A percentile compares a stretch with the other conserved stretches of the same genome.
Conservation (phyloP, 2,329 filamentous ascomycete genomes). For the Aspergillus ruber region DNA sequence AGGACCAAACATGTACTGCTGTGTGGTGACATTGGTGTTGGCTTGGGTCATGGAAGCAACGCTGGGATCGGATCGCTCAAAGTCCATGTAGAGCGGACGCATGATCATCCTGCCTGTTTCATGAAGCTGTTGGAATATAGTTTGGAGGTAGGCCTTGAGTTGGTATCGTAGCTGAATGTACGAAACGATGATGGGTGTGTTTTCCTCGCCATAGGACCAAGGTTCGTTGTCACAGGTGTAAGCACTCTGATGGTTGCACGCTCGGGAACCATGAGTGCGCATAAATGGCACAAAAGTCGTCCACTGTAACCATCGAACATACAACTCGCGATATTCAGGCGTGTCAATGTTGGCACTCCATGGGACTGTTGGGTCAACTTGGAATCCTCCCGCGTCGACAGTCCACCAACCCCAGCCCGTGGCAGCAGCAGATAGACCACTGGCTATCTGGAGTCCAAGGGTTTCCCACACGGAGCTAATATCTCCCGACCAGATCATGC, state of each 20-base stretch:
- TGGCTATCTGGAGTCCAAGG: conserved; percentile 52
- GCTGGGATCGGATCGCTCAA: conserved; percentile 21
- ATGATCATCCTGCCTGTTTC: conserved; percentile 30
- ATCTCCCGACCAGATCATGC: conserved; percentile 56
- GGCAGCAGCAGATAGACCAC: conserved; percentile 57
- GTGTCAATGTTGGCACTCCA: conserved; percentile 50
- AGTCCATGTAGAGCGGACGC: conserved; percentile 36
- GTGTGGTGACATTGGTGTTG: conserved; percentile 30
- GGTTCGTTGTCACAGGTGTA: conserved; percentile 46
- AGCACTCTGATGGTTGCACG: conserved; percentile 38
- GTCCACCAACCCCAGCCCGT: conserved; percentile 60
- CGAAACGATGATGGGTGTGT: conserved; percentile 51
- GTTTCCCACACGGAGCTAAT: conserved; percentile 55
- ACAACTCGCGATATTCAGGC: conserved; percentile 51
- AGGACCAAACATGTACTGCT: conserved; percentile 37
- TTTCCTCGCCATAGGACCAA: conserved; percentile 55
- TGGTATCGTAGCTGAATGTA: conserved; percentile 53
- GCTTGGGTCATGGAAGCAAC: conserved; percentile 14
- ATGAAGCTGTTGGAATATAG: conserved; percentile 29
- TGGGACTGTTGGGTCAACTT: conserved; percentile 37
- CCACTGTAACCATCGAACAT: conserved; percentile 62
- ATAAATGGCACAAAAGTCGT: conserved; percentile 54
- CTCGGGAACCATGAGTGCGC: conserved; percentile 56
- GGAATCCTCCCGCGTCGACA: conserved; percentile 61
- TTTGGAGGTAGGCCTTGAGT: conserved; percentile 30